phyloP scores from a whole-genome alignment of 192 early-diverging fungal genomes.

The Backusella tarrabulga region DNA sequence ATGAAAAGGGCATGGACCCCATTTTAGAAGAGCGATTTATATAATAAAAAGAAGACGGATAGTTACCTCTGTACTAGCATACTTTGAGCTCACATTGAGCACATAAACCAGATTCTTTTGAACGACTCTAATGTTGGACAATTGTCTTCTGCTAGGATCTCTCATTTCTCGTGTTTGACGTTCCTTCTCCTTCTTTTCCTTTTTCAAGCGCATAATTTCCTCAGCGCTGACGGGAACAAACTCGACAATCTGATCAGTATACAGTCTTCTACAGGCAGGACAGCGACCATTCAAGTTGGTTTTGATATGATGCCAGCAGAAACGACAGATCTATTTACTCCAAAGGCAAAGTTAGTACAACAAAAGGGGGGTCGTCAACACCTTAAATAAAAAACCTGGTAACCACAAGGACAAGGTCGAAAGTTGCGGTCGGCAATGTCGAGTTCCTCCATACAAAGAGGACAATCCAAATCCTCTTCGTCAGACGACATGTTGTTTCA shows the following conservation, averaged over 20 bases:
- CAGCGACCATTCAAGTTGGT: constrained; percentile 91
- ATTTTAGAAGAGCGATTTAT: constrained; percentile 50
- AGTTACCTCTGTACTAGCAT: constrained; percentile 84
- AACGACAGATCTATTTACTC: constrained; percentile 86
- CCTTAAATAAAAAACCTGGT: constrained; percentile 68
- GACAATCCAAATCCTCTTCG: constrained; percentile 95
- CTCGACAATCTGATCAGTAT: constrained; percentile 86
- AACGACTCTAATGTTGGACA: constrained; percentile 90
- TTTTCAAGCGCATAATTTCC: constrained; percentile 78
- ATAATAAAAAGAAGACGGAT: constrained; percentile 2
- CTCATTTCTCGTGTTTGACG: constrained; percentile 87
- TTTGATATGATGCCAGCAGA: constrained; percentile 98
- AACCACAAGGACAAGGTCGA: constrained; percentile 97
- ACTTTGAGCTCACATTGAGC: constrained; percentile 80
- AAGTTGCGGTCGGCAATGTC: constrained; percentile 96
- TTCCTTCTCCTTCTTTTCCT: constrained; percentile 81
- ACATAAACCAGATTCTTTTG: constrained; percentile 99
- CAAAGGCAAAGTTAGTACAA: not conserved
- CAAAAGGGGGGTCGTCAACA: not conserved
- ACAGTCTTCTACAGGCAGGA: constrained; percentile 91
- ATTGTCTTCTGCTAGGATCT: constrained; percentile 66
- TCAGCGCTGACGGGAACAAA: constrained; percentile 88
- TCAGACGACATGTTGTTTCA: constrained; percentile 49
- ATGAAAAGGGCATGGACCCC: constrained; percentile 50
- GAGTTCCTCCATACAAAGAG: constrained; percentile 98